These are phyloP conservation scores for Pythium rhizo-oryzae DNA, from an alignment of 352 stramenopile species.

Conservation along the genomic window DNA sequence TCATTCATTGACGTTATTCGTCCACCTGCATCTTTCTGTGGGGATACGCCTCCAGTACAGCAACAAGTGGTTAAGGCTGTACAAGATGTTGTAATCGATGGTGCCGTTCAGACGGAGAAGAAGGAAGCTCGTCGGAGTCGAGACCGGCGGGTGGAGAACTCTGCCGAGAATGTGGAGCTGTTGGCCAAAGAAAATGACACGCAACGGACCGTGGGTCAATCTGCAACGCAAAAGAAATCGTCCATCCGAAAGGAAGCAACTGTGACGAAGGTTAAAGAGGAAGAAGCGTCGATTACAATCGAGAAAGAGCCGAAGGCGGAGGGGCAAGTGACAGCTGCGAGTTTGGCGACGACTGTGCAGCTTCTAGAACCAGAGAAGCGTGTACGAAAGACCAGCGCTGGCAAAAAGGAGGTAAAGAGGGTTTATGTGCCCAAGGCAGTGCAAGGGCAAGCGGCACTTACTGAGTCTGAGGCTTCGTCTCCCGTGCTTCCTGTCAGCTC, in stretches of 20 bases:
- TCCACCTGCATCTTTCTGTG: not conserved
- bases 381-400: not conserved
- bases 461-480: not conserved
- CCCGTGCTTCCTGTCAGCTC: not conserved
- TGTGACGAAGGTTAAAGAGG: not conserved
- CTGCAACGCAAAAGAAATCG: not conserved
- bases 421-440: constrained; percentile 15
- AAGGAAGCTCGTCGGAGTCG: not conserved
- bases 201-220: too few relatives aligned
- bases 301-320: not conserved
- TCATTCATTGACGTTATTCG: constrained; percentile 28
- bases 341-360: not conserved
- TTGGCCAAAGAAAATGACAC: too few relatives aligned
- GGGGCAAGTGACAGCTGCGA: too few relatives aligned
- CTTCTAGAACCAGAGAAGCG: not conserved
- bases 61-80: not conserved
- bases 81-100: not conserved
- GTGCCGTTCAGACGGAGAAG: not conserved
- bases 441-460: not conserved
- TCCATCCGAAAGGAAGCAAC: not conserved
- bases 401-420: constrained; percentile 16
- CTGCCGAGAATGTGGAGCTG: too few relatives aligned
- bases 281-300: too few relatives aligned
- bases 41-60: too few relatives aligned
- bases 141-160: too few relatives aligned